A percentile compares a stretch with the other conserved stretches of the same genome.
phyloP scores from a whole-genome alignment of 352 stramenopile genomes.

The Globisporangium acanthophoron region DNA sequence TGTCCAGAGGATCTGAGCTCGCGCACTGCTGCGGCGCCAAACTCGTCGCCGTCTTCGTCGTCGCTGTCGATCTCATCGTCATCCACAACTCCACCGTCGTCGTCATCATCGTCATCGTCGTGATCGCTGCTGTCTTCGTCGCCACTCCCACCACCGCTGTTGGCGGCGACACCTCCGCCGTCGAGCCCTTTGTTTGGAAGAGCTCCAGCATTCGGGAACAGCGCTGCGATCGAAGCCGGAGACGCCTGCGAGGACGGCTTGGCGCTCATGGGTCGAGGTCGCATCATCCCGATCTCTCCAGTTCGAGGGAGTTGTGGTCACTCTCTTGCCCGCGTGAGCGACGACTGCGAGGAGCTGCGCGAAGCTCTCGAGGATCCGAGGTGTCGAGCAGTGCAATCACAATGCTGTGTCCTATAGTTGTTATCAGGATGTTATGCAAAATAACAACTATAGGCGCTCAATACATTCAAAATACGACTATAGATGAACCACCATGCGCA shows the following conservation, averaged over 20 bases:
- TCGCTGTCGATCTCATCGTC: background rate
- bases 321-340: no score
- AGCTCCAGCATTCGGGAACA: background rate
- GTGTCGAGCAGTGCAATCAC: no score
- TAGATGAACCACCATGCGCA: no score
- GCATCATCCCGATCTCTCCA: no score
- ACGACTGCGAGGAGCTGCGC: no score
- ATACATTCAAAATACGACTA: no score
- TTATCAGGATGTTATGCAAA: no score
- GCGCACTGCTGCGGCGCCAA: conserved; percentile 27
- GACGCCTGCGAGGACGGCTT: conserved; percentile 21
- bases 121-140: conserved; percentile 19
- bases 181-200: no score
- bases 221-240: background rate
- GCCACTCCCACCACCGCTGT: background rate
- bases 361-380: no score
- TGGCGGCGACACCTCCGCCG: background rate
- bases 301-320: no score
- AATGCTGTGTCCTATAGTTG: no score
- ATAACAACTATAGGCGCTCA: no score
- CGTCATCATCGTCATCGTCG: conserved; percentile 19
- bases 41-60: conserved; percentile 18
- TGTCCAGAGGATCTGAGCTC: conserved; percentile 1
- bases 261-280: conserved; percentile 41
- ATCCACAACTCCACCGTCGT: conserved; percentile 27